These are phyloP conservation scores for Cryptococcus amylolentus DNA, from an alignment of 1,284 basidiomycete genomes.

Conservation along the genomic window DNA sequence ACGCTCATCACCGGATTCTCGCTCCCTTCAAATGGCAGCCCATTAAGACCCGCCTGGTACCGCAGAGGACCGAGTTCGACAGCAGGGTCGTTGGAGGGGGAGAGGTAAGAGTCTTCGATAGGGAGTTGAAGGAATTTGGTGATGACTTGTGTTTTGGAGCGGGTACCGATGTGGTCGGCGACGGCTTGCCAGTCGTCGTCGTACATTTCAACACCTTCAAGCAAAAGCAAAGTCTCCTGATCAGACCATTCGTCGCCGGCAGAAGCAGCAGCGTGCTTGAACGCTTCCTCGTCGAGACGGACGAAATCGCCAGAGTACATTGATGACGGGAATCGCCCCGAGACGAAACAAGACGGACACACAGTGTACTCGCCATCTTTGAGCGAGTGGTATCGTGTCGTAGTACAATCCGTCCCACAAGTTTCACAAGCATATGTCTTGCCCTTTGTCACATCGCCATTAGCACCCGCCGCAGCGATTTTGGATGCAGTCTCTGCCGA, in stretches of 20 bases:
- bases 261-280: constrained; percentile 54
- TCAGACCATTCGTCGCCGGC: constrained; percentile 77
- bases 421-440: constrained; percentile 80
- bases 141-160: constrained; percentile 90
- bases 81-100: constrained; percentile 35
- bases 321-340: constrained; percentile 90
- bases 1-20: constrained; percentile 99
- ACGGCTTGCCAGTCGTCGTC: constrained; percentile 95
- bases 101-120: constrained; percentile 88
- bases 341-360: constrained; percentile 86
- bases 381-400: constrained; percentile 84
- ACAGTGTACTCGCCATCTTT: constrained; percentile 88
- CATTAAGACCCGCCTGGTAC: constrained; percentile 54
- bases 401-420: constrained; percentile 88
- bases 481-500: constrained; percentile 62
- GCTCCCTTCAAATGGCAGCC: constrained; percentile 85
- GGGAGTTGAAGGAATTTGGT: constrained; percentile 93
- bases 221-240: constrained; percentile 79
- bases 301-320: constrained; percentile 99
- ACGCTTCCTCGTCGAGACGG: constrained; percentile 65
- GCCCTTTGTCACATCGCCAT: constrained; percentile 54
- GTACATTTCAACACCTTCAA: constrained; percentile 97
- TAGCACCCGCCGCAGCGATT: constrained; percentile 53
- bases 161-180: constrained; percentile 85
- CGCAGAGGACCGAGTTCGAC: constrained; percentile 68